Base-by-base conservation (phyloP, 2,329 filamentous ascomycete species). In the Aphanocladium album region DNA sequence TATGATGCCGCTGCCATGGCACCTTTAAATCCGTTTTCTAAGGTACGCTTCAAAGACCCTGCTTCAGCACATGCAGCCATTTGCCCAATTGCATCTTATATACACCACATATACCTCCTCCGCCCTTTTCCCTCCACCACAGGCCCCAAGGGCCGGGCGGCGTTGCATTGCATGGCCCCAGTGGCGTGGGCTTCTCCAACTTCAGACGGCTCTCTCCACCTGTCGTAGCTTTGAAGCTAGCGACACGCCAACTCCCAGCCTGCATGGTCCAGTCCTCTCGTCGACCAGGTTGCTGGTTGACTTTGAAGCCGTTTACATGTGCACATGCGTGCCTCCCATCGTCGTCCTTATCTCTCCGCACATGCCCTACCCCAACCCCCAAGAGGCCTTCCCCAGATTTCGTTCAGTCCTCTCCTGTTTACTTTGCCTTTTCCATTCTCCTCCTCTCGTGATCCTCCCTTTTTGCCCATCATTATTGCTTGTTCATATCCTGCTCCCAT, bases 1-100 rank as follows among this genome's bases (percentile, higher is more conserved):
- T 86, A 83, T 76, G 81, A 85, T 75, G 76, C 79, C 49, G 72
- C 77, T 62, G 81, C 78, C 64, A 86, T 86, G 83, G 79, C 82
- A 62, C 78, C 80, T 61, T 72, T 85, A 58, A 86, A 79, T 66
- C 71, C 80, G 65, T 74, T 77, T 60, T 84, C 83, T 64, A 74
- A 78, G 70, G 83, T 85, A 66, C 75, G 82, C 81, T n/a, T 16
- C 12, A 21, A 21, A 25, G 11, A 11, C 7, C 11, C 14, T 2
- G 8, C 17, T 19, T 23, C 27, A 16, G n/a, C 56, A 53, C 37
- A 39, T 30, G 41, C 30, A 16, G 16, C 19, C 17, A 6, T 49
- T 47, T n/a, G 16, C 41, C n/a, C 57, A 35, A 45, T 50, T 12
- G 27, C 49, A 19, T 33, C 49, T 46, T 7, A 7, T 41, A 41